Percentiles rank a stretch among this genome's conserved stretches.
Conservation (phyloP, 208 protist genomes). For the Trypanosoma mega region DNA sequence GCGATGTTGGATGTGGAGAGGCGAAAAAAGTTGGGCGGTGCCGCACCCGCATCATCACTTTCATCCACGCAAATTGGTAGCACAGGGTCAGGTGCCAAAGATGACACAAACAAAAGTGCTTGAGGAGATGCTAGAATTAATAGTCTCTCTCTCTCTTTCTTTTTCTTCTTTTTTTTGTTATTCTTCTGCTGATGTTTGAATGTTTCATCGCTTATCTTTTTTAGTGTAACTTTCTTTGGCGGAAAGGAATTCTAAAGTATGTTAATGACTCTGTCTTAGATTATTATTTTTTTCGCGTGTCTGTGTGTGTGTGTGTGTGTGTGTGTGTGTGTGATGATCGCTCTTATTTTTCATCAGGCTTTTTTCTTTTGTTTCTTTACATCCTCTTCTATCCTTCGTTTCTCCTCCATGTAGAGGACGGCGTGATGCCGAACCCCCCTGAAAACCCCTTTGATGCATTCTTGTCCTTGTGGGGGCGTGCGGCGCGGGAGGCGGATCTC, state of each 20-base stretch:
- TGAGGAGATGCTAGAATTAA: not conserved
- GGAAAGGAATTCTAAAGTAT: too few relatives aligned
- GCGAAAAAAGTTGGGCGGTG: slow-evolving; percentile 38
- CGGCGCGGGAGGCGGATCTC: not conserved
- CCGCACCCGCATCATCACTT: not conserved
- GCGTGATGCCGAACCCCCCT: too few relatives aligned
- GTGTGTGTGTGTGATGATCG: too few relatives aligned
- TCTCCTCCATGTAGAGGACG: not conserved
- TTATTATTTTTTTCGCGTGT: too few relatives aligned
- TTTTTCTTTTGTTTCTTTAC: slow-evolving; percentile 4
- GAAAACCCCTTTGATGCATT: slow-evolving; percentile 13
- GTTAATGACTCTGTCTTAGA: too few relatives aligned
- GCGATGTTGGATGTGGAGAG: slow-evolving; percentile 67
- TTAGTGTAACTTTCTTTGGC: too few relatives aligned
- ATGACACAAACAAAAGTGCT: not conserved
- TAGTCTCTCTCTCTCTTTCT: not conserved
- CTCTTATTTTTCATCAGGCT: too few relatives aligned
- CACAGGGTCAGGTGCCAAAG: too few relatives aligned
- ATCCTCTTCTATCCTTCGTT: slow-evolving; percentile 6
- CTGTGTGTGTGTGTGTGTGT: too few relatives aligned
- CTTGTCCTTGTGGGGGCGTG: slow-evolving; percentile 3
- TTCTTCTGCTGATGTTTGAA: too few relatives aligned
- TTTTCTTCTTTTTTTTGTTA: not conserved
- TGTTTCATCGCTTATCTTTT: slow-evolving; percentile 1
- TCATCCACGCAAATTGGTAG: too few relatives aligned